phyloP scores from a whole-genome alignment of 495 filamentous ascomycete species.

The Talaromyces stipitatus region DNA sequence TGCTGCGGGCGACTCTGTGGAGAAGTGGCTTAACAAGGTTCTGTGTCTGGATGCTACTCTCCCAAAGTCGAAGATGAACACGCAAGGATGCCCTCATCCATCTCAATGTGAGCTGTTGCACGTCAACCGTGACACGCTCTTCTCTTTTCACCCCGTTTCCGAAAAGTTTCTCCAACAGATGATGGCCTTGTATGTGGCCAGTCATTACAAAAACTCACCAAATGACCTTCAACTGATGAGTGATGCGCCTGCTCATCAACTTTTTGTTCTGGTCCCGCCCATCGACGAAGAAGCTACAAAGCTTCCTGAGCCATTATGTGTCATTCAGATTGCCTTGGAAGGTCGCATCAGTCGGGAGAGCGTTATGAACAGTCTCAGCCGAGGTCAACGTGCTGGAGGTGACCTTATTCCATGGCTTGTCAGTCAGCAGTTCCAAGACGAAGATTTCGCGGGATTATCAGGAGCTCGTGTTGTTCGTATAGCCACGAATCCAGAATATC shows the following conservation, averaged over 20 bases:
- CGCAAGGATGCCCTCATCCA: slow-evolving; percentile 81
- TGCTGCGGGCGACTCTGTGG: slow-evolving; percentile 80
- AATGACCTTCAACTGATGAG: slow-evolving; percentile 98
- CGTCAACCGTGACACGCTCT: slow-evolving; percentile 94
- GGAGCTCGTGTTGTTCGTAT: slow-evolving; percentile 92
- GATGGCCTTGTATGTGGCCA: slow-evolving; percentile 97
- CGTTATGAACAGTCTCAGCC: slow-evolving; percentile 78
- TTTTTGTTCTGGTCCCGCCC: slow-evolving; percentile 90
- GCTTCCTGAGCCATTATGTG: slow-evolving; percentile 87
- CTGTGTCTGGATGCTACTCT: slow-evolving; percentile 90
- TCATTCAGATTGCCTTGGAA: slow-evolving; percentile 92
- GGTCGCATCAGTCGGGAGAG: slow-evolving; percentile 90
- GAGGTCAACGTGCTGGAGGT: slow-evolving; percentile 84
- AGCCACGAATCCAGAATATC: slow-evolving; percentile 92
- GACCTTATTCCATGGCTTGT: slow-evolving; percentile 98
- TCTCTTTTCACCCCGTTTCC: slow-evolving; percentile 94
- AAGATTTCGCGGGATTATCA: slow-evolving; percentile 88
- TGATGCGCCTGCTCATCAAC: slow-evolving; percentile 93
- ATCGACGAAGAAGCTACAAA: slow-evolving; percentile 67
- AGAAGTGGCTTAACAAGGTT: slow-evolving; percentile 93
- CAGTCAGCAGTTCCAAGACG: slow-evolving; percentile 97
- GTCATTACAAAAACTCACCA: slow-evolving; percentile 97
- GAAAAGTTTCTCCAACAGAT: slow-evolving; percentile 98
- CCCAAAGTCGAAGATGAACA: slow-evolving; percentile 64
- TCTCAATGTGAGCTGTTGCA: slow-evolving; percentile 82